phyloP scores from a whole-genome alignment of 1,284 basidiomycete species.

The Athelia sp. region DNA sequence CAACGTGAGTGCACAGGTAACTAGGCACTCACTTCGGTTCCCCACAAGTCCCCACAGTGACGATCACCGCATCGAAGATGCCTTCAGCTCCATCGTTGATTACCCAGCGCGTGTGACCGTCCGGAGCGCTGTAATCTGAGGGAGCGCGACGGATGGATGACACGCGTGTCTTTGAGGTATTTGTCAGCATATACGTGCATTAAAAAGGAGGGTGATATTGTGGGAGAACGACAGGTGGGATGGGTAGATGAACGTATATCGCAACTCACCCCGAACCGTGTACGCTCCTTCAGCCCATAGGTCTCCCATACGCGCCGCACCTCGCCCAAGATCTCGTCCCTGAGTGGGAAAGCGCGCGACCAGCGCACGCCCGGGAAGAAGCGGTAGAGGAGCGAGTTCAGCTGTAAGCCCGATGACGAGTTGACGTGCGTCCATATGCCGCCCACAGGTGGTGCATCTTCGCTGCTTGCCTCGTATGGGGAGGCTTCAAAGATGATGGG shows the following conservation, averaged over 20 bases:
- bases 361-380: slow-evolving; percentile 47
- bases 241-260: too few relatives aligned
- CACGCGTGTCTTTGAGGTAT: slow-evolving; percentile 33
- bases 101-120: slow-evolving; percentile 44
- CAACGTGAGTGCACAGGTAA: too few relatives aligned
- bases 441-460: slow-evolving; percentile 28
- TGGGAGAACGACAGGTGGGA: too few relatives aligned
- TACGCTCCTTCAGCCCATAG: slow-evolving; percentile 47
- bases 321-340: slow-evolving; percentile 57
- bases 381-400: slow-evolving; percentile 55
- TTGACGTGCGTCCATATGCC: slow-evolving; percentile 65
- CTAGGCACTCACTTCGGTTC: slow-evolving; percentile 42
- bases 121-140: not conserved
- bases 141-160: slow-evolving; percentile 28
- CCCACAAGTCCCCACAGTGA: slow-evolving; percentile 55
- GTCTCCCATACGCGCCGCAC: slow-evolving; percentile 48
- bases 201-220: too few relatives aligned
- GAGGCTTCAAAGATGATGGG: slow-evolving; percentile 43
- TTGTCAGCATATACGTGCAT: too few relatives aligned
- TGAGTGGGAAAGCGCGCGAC: slow-evolving; percentile 42
- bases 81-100: slow-evolving; percentile 44
- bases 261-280: slow-evolving; percentile 38
- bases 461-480: too few relatives aligned
- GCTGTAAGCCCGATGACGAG: slow-evolving; percentile 53
- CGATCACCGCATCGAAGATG: slow-evolving; percentile 55